Evolutionary conservation across 208 protist genomes (phyloP), one percentile per base, ranked within the genome.

Genomic region (Wallacemonas collosoma): DNA sequence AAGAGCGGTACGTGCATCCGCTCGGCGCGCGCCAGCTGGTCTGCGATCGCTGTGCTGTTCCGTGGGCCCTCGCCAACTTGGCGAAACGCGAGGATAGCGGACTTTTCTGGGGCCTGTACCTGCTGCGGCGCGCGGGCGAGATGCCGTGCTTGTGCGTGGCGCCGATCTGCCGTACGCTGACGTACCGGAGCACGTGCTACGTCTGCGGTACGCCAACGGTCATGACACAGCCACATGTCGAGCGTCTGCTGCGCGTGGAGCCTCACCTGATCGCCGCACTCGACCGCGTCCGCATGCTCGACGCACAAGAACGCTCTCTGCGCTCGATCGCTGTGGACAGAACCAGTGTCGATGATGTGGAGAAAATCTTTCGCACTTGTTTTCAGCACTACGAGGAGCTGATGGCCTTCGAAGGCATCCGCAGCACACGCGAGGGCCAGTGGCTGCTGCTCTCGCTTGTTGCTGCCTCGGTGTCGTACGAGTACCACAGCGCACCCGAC

Each of bases 81-180:
- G 66, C 36, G 39, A 83, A 80, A 50, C 51, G 75, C 1, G 73
- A 86, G 15, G 78, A 79, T 41, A 40, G 65, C 2, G 75, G 76
- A 2, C 74, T 89, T 45, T 68, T 83, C 57, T 93, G 88, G 88
- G 90, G 90, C 44, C 79, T 95, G 15, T 93, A 93, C 68, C 62
- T 83, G 8, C 73, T 95, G 2, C 81, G 76, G 35, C 51, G 76
- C 6, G 88, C 82, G 14, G 78, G 60, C 6, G 82, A 85, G 47
- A 87, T 93, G 83, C 88, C 90, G 15, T 77, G 74, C 45, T 26
- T 82, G 43, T 95, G 90, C 48, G 75, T 92, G 26, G 72, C 50
- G 15, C 84, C 88, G 4, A 55, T 53, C 45, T 92, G 90, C 72
- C n/a, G 48, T 41, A 79, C 73, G 9, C 66, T 87, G 41, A 90